Evolutionary conservation across 2,329 filamentous ascomycete species (phyloP).

Genomic region (Verticillium zaregamsianum): DNA sequence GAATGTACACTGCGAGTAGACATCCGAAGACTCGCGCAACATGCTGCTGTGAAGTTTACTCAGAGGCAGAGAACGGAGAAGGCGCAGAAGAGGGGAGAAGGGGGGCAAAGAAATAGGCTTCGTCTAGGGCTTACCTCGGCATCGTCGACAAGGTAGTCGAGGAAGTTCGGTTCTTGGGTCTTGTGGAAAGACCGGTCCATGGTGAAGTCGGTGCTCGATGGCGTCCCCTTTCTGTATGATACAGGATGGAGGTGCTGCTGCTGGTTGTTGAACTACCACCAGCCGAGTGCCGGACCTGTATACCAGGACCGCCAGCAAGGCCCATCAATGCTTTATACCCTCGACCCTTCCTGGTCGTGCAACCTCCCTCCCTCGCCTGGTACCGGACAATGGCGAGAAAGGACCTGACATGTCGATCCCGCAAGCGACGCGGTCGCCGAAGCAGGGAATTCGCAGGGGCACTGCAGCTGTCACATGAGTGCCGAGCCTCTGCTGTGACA

Average conservation of each 20-base stretch:
- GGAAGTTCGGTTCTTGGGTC: not conserved
- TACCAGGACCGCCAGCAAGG: not conserved
- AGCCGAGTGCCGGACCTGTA: not conserved
- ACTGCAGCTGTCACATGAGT: not conserved
- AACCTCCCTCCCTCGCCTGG: not conserved
- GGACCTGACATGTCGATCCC: not conserved
- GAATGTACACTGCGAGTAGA: not conserved
- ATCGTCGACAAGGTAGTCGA: not conserved
- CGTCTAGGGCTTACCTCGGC: not conserved
- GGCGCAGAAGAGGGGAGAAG: not conserved
- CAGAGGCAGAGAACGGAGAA: not conserved
- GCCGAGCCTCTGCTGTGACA: not conserved
- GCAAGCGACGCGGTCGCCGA: not conserved
- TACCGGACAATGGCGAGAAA: not conserved
- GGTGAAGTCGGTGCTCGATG: not conserved
- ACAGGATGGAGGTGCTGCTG: not conserved
- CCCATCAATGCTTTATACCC: not conserved
- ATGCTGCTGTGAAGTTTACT: not conserved
- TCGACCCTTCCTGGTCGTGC: not conserved
- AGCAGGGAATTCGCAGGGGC: not conserved
- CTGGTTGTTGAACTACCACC: not conserved
- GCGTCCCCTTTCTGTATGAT: too few relatives aligned
- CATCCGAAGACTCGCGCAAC: not conserved
- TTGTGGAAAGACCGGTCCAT: not conserved
- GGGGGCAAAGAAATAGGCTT: not conserved